Percentiles rank a stretch among this genome's conserved stretches.
These are phyloP conservation scores for Heliamphora pulchella DNA, from an alignment of 179 eudicot genomes.

Conservation along the genomic window DNA sequence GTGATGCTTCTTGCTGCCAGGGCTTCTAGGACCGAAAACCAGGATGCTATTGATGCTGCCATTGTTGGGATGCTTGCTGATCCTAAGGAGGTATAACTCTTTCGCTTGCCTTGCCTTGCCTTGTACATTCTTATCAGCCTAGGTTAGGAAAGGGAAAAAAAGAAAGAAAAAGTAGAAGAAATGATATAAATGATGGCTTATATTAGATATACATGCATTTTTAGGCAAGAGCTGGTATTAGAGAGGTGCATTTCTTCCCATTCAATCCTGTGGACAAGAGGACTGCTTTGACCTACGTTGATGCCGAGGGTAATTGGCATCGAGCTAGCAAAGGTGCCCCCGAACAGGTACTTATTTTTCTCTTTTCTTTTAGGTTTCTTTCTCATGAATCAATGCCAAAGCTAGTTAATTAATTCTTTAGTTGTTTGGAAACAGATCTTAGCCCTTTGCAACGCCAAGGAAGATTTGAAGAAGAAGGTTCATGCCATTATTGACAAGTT, in stretches of 20 bases:
- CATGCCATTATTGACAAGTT: constrained; percentile 14
- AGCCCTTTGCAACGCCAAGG: constrained; percentile 45
- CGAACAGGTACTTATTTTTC: constrained; percentile 44
- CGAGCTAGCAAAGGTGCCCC: constrained; percentile 78
- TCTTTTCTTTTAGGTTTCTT: neutral
- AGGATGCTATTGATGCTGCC: constrained; percentile 91
- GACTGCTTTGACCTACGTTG: constrained; percentile 70
- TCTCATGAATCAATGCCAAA: neutral
- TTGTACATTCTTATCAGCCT: neutral
- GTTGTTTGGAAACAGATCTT: constrained; percentile 36
- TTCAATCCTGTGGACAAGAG: constrained; percentile 75
- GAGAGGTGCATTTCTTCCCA: constrained; percentile 64
- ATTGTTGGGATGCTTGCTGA: constrained; percentile 83
- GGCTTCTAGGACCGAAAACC: constrained; percentile 88
- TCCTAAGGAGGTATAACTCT: constrained; percentile 69
- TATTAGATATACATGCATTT: neutral
- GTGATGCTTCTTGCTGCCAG: constrained; percentile 75
- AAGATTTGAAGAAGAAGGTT: constrained; percentile 48
- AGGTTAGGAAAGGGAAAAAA: neutral
- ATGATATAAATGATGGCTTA: neutral
- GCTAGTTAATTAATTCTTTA: neutral
- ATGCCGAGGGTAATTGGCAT: constrained; percentile 54
- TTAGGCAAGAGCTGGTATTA: constrained; percentile 72
- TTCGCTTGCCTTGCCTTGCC: neutral
- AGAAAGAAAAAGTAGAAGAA: neutral